These are phyloP conservation scores for Fusarium newnesense DNA, from an alignment of 2,329 filamentous ascomycete genomes.

Conservation along the genomic window DNA sequence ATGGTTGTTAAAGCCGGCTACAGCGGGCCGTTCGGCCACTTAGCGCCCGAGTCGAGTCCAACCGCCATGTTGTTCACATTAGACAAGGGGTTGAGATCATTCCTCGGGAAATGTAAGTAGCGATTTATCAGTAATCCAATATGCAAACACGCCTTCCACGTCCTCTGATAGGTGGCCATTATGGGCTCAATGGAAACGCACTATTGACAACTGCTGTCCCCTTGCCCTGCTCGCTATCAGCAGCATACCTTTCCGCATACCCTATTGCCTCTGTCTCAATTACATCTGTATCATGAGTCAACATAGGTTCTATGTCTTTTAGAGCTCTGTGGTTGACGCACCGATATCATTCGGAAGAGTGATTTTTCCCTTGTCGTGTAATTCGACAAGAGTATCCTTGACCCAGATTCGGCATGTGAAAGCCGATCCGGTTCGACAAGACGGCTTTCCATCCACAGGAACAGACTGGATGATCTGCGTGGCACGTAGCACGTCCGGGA, in stretches of 20 bases:
- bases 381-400: not conserved
- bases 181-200: not conserved
- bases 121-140: not conserved
- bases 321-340: not conserved
- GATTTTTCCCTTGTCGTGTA: not conserved
- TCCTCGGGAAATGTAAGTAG: not conserved
- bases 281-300: not conserved
- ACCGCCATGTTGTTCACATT: not conserved
- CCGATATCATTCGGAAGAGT: not conserved
- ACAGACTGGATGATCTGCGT: not conserved
- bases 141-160: not conserved
- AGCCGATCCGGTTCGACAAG: not conserved
- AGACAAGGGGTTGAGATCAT: not conserved
- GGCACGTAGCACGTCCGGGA: not conserved
- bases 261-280: not conserved
- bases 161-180: accelerated
- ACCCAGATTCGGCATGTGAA: not conserved
- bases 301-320: not conserved
- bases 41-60: not conserved
- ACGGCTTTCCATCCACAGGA: not conserved
- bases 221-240: not conserved
- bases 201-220: not conserved
- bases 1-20: not conserved
- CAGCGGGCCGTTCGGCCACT: not conserved
- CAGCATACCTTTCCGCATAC: not conserved